A percentile compares a stretch with the other conserved stretches of the same genome.
These are phyloP conservation scores for Plasmodium inui DNA, from an alignment of 169 alveolate species.

Conservation along the genomic window DNA sequence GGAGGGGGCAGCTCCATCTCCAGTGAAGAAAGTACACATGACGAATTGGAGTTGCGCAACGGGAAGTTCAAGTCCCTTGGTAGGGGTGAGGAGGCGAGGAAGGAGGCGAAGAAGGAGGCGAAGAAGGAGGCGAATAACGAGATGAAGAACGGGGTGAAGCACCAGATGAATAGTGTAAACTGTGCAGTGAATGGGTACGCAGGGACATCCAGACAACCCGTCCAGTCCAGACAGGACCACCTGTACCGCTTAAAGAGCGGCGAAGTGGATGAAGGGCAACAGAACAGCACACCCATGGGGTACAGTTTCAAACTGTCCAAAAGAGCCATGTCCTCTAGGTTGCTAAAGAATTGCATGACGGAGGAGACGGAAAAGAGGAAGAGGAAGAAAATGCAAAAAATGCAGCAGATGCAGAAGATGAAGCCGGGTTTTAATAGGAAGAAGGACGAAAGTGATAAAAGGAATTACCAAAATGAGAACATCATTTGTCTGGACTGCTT, in stretches of 20 bases:
- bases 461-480: slow-evolving; percentile 43
- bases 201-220: neutral
- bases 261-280: neutral
- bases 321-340: neutral
- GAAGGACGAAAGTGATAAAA: neutral
- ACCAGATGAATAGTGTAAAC: neutral
- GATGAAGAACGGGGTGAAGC: no score
- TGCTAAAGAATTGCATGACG: neutral
- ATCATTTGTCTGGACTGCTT: slow-evolving; percentile 65
- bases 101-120: neutral
- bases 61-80: slow-evolving; percentile 5
- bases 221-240: neutral
- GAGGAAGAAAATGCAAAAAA: neutral
- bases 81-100: neutral
- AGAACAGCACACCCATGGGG: slow-evolving; percentile 9
- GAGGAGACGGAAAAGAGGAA: neutral
- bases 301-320: slow-evolving; percentile 10
- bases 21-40: slow-evolving; percentile 5
- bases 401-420: neutral
- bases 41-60: neutral
- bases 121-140: no score
- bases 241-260: neutral
- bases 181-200: neutral
- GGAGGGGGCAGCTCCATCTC: neutral
- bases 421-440: neutral